Conservation (phyloP, 352 stramenopile genomes). For the Phytophthora quininea region DNA sequence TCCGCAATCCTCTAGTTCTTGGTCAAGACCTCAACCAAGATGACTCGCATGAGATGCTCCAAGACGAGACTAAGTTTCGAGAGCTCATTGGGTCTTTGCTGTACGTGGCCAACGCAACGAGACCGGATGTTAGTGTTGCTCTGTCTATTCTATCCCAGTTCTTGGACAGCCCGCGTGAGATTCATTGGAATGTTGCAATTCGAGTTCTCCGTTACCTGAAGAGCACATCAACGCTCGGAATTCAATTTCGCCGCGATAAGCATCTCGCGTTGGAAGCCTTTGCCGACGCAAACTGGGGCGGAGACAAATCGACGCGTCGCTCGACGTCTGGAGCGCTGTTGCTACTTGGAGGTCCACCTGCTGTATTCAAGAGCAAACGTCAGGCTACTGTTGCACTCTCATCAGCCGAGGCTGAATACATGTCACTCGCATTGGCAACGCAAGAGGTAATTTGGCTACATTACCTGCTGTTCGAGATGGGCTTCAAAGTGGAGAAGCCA, state of each 20-base stretch:
- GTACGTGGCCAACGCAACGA: slow-evolving; percentile 28
- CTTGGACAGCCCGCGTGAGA: slow-evolving; percentile 13
- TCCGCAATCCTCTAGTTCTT: slow-evolving; percentile 6
- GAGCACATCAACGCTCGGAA: not conserved
- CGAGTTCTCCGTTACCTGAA: slow-evolving; percentile 21
- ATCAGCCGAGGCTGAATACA: slow-evolving; percentile 31
- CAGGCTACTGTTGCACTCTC: slow-evolving; percentile 21
- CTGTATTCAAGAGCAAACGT: slow-evolving; percentile 30
- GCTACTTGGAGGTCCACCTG: slow-evolving; percentile 3
- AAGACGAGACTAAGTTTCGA: slow-evolving; percentile 1
- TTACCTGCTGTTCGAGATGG: slow-evolving; percentile 12
- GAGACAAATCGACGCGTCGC: slow-evolving; percentile 9
- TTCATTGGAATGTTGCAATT: slow-evolving; percentile 21
- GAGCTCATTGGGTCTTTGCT: slow-evolving; percentile 20
- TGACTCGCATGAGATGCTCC: not conserved
- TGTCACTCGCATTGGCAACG: slow-evolving; percentile 11
- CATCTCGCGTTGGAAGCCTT: slow-evolving; percentile 2
- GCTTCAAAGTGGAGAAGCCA: not conserved
- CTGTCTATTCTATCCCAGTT: slow-evolving; percentile 11
- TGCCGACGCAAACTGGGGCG: slow-evolving; percentile 29
- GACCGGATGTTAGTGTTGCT: slow-evolving; percentile 17
- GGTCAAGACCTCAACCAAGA: slow-evolving; percentile 7
- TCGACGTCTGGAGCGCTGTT: slow-evolving; percentile 31
- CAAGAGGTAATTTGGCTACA: slow-evolving; percentile 12
- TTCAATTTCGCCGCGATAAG: not conserved